Conservation (phyloP, 2,329 filamentous ascomycete species). For the Diplodia intermedia region DNA sequence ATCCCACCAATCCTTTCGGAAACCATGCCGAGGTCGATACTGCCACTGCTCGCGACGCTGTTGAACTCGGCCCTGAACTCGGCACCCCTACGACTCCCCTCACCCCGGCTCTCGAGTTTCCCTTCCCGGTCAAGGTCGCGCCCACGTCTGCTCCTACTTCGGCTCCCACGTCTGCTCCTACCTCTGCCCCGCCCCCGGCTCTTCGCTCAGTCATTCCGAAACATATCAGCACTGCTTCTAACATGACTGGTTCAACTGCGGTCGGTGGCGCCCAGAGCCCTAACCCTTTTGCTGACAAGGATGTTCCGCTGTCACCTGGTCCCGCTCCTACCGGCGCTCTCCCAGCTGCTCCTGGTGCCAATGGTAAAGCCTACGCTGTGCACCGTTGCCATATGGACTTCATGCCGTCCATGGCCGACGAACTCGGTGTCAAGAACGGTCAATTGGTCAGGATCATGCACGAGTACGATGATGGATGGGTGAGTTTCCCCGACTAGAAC, state of each 20-base stretch:
- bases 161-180: constrained; percentile 21
- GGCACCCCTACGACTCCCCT: constrained; percentile 22
- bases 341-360: constrained; percentile 66
- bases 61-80: constrained; percentile 26
- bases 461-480: constrained; percentile 98
- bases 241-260: constrained; percentile 40
- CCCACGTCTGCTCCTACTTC: constrained; percentile 24
- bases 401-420: constrained; percentile 88
- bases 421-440: constrained; percentile 80
- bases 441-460: constrained; percentile 88
- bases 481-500: constrained; percentile 58
- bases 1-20: constrained; percentile 46
- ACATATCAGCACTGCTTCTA: constrained; percentile 1
- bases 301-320: constrained; percentile 53
- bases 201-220: constrained; percentile 2
- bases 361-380: constrained; percentile 70
- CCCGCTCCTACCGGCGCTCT: constrained; percentile 49
- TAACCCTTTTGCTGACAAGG: background rate
- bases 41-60: constrained; percentile 34
- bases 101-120: constrained; percentile 27
- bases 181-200: constrained; percentile 8
- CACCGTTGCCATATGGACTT: constrained; percentile 96
- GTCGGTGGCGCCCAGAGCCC: constrained; percentile 3
- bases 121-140: constrained; percentile 13
- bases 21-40: constrained; percentile 49